phyloP scores from a whole-genome alignment of 2,329 filamentous ascomycete genomes.

The Phialemonium atrogriseum region DNA sequence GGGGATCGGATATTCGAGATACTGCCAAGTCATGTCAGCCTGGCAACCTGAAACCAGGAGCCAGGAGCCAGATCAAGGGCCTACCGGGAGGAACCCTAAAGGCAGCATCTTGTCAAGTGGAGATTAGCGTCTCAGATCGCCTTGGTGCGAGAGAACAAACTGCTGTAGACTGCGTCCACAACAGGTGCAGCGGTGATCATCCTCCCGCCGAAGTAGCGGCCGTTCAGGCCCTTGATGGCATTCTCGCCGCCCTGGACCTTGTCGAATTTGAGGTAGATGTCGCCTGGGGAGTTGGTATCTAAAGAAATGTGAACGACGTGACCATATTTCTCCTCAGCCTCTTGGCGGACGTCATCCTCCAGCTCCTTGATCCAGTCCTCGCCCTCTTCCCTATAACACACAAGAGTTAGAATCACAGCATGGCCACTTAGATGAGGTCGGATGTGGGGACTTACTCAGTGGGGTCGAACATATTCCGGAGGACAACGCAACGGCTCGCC shows the following conservation, averaged over 20 bases:
- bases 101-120: constrained; percentile 28
- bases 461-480: constrained; percentile 94
- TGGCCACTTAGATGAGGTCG: too few species aligned
- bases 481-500: constrained; percentile 85
- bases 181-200: constrained; percentile 93
- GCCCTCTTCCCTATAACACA: constrained; percentile 70
- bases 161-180: constrained; percentile 98
- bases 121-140: constrained; percentile 63
- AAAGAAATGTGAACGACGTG: constrained; percentile 95
- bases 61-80: constrained; percentile 4
- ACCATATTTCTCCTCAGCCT: constrained; percentile 93
- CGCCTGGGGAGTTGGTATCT: constrained; percentile 87
- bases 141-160: constrained; percentile 81
- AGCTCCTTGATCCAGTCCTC: constrained; percentile 88
- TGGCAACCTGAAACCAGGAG: not conserved
- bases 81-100: constrained; percentile 35
- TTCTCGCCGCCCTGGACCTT: constrained; percentile 92
- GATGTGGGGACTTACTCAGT: constrained; percentile 60
- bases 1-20: too few species aligned
- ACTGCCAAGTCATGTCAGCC: constrained; percentile 5
- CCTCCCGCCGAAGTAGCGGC: constrained; percentile 86
- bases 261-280: constrained; percentile 98
- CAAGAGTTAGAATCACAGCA: too few species aligned
- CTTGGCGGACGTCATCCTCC: constrained; percentile 84
- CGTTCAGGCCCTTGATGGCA: constrained; percentile 95